Conservation (phyloP, 257 asterid genomes). For the Nicotiana tabacum region DNA sequence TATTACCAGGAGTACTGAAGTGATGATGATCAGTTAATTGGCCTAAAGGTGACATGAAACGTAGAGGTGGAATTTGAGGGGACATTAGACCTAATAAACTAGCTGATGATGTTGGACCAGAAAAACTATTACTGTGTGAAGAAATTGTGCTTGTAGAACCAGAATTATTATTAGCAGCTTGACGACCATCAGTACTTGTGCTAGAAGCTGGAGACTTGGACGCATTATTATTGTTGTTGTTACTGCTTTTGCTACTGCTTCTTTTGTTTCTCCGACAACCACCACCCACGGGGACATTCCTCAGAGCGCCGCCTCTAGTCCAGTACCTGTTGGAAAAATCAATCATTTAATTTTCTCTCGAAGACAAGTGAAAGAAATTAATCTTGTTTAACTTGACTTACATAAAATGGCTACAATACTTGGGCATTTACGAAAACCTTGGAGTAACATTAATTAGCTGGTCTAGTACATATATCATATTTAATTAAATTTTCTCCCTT, state of each 20-base stretch:
- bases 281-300: slow-evolving; percentile 90
- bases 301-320: slow-evolving; percentile 87
- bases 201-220: slow-evolving; percentile 63
- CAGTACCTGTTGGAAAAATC: slow-evolving; percentile 43
- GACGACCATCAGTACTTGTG: slow-evolving; percentile 30
- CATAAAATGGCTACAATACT: too few species aligned
- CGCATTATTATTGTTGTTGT: slow-evolving; percentile 6
- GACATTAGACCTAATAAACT: slow-evolving; percentile 35
- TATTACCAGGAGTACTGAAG: slow-evolving; percentile 21
- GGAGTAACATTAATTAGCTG: background rate
- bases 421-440: too few species aligned
- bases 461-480: background rate
- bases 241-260: slow-evolving; percentile 26
- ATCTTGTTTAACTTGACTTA: background rate
- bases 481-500: background rate
- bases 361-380: background rate
- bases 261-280: slow-evolving; percentile 82
- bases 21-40: slow-evolving; percentile 41
- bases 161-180: slow-evolving; percentile 22
- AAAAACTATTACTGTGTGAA: slow-evolving; percentile 23
- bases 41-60: slow-evolving; percentile 62
- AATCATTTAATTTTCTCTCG: background rate
- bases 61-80: slow-evolving; percentile 47
- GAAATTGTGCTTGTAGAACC: slow-evolving; percentile 48
- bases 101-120: slow-evolving; percentile 1